These are phyloP conservation scores for Heterotrichella gracilis DNA, from an alignment of 352 stramenopile species.

Conservation along the genomic window DNA sequence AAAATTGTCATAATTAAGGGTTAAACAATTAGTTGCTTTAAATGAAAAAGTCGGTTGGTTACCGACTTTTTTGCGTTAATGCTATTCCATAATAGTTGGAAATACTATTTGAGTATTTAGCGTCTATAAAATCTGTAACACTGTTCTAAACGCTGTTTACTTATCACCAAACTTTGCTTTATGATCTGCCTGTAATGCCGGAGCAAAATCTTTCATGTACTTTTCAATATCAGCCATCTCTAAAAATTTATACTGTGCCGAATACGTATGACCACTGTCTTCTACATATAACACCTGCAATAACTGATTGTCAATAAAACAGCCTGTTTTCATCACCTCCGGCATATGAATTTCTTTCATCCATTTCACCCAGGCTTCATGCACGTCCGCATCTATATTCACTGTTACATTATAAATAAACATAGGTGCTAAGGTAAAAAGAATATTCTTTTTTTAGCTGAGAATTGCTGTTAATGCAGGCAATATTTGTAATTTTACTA, in stretches of 20 bases:
- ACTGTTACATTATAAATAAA: slow-evolving; percentile 7
- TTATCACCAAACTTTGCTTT: background rate
- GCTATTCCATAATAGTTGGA: background rate
- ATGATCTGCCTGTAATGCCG: background rate
- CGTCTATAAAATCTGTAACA: background rate
- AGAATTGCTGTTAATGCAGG: no score
- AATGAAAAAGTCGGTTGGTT: background rate
- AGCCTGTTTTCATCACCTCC: background rate
- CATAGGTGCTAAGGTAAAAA: background rate
- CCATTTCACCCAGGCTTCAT: background rate
- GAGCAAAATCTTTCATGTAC: background rate
- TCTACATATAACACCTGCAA: background rate
- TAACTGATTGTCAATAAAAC: slow-evolving; percentile 8
- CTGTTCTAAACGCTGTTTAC: background rate
- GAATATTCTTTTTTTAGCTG: no score
- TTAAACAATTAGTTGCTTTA: slow-evolving; percentile 7
- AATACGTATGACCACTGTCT: background rate
- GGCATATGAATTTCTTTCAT: background rate
- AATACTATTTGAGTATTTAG: background rate
- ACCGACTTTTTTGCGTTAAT: background rate
- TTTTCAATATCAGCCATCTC: background rate
- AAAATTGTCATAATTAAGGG: slow-evolving; percentile 9
- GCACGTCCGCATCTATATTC: background rate
- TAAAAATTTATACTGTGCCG: background rate
- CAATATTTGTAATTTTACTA: no score